These are phyloP conservation scores for Calonectria honghensis DNA, from an alignment of 2,329 filamentous ascomycete species.

Conservation along the genomic window DNA sequence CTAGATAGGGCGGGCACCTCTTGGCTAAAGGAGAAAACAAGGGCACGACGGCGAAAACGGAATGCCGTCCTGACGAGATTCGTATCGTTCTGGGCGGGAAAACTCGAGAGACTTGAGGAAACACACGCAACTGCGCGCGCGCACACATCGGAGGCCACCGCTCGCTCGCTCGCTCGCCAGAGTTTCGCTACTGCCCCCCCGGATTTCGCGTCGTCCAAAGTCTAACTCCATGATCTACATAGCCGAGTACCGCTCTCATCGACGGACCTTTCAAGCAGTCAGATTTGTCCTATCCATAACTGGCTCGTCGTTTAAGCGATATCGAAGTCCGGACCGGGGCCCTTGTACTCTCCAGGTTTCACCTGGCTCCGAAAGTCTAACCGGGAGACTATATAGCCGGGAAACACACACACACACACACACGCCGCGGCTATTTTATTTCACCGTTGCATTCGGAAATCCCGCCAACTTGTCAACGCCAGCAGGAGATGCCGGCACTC, in stretches of 20 bases:
- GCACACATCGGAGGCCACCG: neutral
- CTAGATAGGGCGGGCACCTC: neutral
- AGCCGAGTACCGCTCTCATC: slow-evolving; percentile 1
- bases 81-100: neutral
- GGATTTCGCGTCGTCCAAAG: slow-evolving; percentile 14
- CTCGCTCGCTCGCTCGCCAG: neutral
- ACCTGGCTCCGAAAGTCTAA: slow-evolving; percentile 12
- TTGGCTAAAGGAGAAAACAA: neutral
- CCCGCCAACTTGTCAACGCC: neutral
- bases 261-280: neutral
- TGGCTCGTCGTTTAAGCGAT: slow-evolving; percentile 17
- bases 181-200: slow-evolving; percentile 6
- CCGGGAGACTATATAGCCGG: neutral
- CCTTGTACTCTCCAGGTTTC: neutral
- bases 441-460: neutral
- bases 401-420: too few relatives aligned
- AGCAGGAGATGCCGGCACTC: neutral
- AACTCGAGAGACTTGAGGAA: neutral
- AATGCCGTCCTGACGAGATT: neutral
- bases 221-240: slow-evolving; percentile 26
- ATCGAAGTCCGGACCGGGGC: neutral
- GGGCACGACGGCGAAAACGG: neutral
- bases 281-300: neutral
- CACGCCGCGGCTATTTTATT: neutral
- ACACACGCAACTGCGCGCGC: neutral